Percentiles rank a stretch among this genome's conserved stretches.
Conservation (phyloP, 2,329 filamentous ascomycete species). For the Pseudogymnoascus sp. region DNA sequence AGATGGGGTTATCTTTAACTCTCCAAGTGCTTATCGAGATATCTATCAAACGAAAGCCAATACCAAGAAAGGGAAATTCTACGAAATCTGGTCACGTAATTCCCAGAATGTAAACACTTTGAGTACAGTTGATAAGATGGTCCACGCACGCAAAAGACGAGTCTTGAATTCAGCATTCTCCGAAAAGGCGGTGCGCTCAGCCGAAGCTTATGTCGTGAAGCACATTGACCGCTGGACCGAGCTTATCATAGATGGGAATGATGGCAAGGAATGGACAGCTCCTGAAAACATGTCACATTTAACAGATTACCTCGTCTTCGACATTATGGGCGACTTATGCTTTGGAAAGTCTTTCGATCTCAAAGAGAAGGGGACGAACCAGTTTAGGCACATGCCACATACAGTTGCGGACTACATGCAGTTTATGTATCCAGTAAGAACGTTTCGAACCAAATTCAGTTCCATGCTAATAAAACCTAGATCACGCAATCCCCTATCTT, state of each 20-base stretch:
- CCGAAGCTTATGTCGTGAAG: slow-evolving; percentile 11
- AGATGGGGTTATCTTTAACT: slow-evolving; percentile 12
- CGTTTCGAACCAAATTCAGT: too few species aligned
- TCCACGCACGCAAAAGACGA: slow-evolving; percentile 12
- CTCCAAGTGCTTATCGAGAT: slow-evolving; percentile 9
- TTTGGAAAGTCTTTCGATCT: slow-evolving; percentile 13
- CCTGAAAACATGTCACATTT: slow-evolving; percentile 12
- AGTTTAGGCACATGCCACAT: slow-evolving; percentile 11
- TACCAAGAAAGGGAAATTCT: slow-evolving; percentile 14
- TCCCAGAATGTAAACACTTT: slow-evolving; percentile 11
- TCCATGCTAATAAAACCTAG: not conserved
- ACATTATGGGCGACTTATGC: slow-evolving; percentile 15
- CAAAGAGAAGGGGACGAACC: slow-evolving; percentile 13
- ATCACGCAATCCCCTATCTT: slow-evolving; percentile 9
- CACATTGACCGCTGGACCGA: slow-evolving; percentile 17
- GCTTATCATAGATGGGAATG: slow-evolving; percentile 9
- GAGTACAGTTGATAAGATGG: not conserved
- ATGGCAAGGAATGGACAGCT: slow-evolving; percentile 12
- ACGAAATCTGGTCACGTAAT: slow-evolving; percentile 9
- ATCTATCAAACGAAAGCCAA: slow-evolving; percentile 14
- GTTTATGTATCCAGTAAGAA: slow-evolving; percentile 11
- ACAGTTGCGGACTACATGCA: slow-evolving; percentile 3
- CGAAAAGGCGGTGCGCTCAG: slow-evolving; percentile 13
- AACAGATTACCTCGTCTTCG: slow-evolving; percentile 12
- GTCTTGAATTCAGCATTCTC: slow-evolving; percentile 14